Conservation (phyloP, 2,329 filamentous ascomycete genomes). For the Lasiodiplodia citricola region DNA sequence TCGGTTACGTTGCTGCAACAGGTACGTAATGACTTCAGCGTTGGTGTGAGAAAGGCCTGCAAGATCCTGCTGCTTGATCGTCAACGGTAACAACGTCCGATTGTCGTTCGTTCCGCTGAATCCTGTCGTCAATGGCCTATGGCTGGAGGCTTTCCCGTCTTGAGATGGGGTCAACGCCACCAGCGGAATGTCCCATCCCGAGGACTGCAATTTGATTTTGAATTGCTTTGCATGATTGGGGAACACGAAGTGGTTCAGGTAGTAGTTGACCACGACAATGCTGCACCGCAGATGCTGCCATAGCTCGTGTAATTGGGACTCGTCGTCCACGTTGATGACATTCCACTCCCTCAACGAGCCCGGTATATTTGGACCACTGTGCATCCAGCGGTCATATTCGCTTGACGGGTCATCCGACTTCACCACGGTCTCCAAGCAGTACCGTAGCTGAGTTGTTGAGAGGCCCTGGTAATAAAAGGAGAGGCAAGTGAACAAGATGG, state of each 20-base stretch:
- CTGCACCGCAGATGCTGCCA: constrained; percentile 58
- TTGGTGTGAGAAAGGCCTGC: constrained; percentile 63
- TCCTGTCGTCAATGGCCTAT: constrained; percentile 60
- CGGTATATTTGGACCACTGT: constrained; percentile 50
- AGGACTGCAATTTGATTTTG: constrained; percentile 65
- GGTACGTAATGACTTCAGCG: constrained; percentile 65
- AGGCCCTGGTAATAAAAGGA: constrained; percentile 69
- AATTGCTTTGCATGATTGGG: constrained; percentile 70
- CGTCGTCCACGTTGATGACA: constrained; percentile 65
- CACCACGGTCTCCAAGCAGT: constrained; percentile 58
- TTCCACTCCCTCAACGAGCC: constrained; percentile 58
- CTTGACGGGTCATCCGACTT: constrained; percentile 62
- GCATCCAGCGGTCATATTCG: constrained; percentile 64
- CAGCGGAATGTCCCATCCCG: constrained; percentile 70
- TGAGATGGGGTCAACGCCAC: constrained; percentile 31
- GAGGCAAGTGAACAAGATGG: constrained; percentile 49
- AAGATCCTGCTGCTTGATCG: constrained; percentile 66
- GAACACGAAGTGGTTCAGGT: constrained; percentile 69
- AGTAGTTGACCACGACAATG: constrained; percentile 67
- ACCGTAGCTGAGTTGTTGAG: constrained; percentile 53
- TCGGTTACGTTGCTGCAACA: constrained; percentile 60
- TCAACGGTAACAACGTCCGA: constrained; percentile 63
- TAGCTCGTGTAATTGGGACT: constrained; percentile 53
- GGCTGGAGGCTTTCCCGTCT: not conserved
- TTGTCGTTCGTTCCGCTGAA: constrained; percentile 77